Evolutionary conservation across 495 filamentous ascomycete species (phyloP), one percentile per base, ranked within the genome.

Genomic region (Hyaloscypha variabilis): DNA sequence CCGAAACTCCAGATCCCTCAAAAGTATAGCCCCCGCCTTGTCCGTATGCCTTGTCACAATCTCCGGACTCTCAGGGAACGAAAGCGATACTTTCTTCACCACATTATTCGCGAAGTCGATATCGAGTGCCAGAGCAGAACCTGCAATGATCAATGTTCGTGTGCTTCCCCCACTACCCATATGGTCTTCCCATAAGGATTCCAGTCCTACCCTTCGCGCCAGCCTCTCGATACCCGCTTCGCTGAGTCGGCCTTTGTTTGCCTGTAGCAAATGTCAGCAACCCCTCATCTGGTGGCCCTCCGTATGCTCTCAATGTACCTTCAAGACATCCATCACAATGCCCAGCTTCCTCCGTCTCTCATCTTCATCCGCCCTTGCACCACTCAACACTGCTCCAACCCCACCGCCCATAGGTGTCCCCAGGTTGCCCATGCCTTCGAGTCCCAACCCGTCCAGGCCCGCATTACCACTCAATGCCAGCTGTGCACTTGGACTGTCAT

Each of bases 171-270:
- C 77, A 46, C 69, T 68, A 8, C 75, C 75, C 60, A 79, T 79
- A 6, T 79, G 77, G 19, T 85, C 81, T 67, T 91, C 89, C 85
- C 89, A 90, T 31, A 91, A 77, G 55, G 82, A 87, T 60, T 95
- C 92, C 31, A 97, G 70, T 19, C 79, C 92, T 62, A 90, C 83
- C 25, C 90, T 80, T 68, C 85, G 82, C 6, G 87, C 90, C 36
- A 96, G 69, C 50, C 91, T 82, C 75, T 94, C 91, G 49, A 98
- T 80, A 0, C 91, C 92, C 51, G 93, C 89, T 58, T 93, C 87
- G 58, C 91, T 91, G 34, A 99, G 91, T 19, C 88, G 67, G 21
- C 82, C 79, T 62, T 82, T 79, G 60, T 70, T 79, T 25, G 69
- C 73, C 78, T 80, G 21, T 13, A 26, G 58, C 58, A 19, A n/a